Evolutionary conservation across 441 rosid genomes (phyloP).

Genomic region (Erysimum cheiri): DNA sequence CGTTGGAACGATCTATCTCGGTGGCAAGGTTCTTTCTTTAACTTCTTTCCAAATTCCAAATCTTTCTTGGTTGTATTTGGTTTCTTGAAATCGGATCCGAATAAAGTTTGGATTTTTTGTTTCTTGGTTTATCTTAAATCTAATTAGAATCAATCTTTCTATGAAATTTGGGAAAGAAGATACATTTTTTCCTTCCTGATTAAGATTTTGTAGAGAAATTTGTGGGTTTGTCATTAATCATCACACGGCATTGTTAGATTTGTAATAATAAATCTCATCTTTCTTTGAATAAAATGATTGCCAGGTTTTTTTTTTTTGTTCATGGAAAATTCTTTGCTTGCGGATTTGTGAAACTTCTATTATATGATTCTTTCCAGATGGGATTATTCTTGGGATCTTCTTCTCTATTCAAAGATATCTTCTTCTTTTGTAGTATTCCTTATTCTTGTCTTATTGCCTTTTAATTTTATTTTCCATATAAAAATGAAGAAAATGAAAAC

Average conservation of each 20-base stretch:
- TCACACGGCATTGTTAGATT: constrained; percentile 33
- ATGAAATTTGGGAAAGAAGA: background rate
- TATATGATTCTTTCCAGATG: constrained; percentile 32
- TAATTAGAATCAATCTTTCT: background rate
- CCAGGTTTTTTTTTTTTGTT: background rate
- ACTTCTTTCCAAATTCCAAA: background rate
- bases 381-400: constrained; percentile 46
- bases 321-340: constrained; percentile 42
- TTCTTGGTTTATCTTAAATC: constrained; percentile 10
- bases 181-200: background rate
- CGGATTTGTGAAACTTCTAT: constrained; percentile 33
- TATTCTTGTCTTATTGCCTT: constrained; percentile 48
- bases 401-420: constrained; percentile 37
- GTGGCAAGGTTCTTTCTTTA: constrained; percentile 65
- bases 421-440: constrained; percentile 38
- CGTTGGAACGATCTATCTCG: constrained; percentile 62
- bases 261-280: constrained; percentile 16
- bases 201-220: background rate
- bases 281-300: constrained; percentile 21
- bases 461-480: background rate
- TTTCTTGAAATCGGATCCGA: constrained; percentile 31
- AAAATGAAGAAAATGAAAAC: background rate
- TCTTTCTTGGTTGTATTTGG: background rate
- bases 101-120: constrained; percentile 1
- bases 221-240: constrained; percentile 5